These are phyloP conservation scores for Stentor coeruleus DNA, from an alignment of 73 alveolate genomes.

Conservation along the genomic window DNA sequence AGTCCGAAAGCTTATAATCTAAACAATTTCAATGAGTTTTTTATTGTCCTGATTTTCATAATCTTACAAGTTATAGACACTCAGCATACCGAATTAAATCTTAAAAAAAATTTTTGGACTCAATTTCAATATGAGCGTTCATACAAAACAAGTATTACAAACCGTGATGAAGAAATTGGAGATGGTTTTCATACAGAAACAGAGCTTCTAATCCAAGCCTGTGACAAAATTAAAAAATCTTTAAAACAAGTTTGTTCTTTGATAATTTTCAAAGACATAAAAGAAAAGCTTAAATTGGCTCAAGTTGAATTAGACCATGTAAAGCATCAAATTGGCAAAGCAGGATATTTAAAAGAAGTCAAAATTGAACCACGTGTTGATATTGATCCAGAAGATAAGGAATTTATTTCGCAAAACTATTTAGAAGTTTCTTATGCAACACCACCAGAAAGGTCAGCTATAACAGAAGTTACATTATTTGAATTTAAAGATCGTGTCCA, in stretches of 20 bases:
- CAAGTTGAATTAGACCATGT: not conserved
- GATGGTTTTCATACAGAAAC: not conserved
- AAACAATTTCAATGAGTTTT: not conserved
- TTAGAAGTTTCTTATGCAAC: not conserved
- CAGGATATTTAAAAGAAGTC: not conserved
- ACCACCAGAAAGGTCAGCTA: not conserved
- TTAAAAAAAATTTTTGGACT: not conserved
- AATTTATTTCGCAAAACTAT: constrained; percentile 7
- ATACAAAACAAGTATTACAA: not conserved
- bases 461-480: not conserved
- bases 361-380: not conserved
- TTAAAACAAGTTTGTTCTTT: constrained; percentile 9
- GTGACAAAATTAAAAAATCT: not conserved
- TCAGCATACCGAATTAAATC: not conserved
- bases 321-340: constrained; percentile 5
- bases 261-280: constrained; percentile 24
- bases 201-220: not conserved
- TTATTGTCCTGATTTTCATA: not conserved
- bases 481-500: not conserved
- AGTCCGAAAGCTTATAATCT: not conserved
- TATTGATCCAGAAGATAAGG: constrained; percentile 6
- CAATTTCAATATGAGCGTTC: not conserved
- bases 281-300: not conserved
- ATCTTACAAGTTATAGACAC: not conserved
- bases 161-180: not conserved